These are phyloP conservation scores for Botrytis cinerea DNA, from an alignment of 2,329 filamentous ascomycete genomes.

Conservation along the genomic window DNA sequence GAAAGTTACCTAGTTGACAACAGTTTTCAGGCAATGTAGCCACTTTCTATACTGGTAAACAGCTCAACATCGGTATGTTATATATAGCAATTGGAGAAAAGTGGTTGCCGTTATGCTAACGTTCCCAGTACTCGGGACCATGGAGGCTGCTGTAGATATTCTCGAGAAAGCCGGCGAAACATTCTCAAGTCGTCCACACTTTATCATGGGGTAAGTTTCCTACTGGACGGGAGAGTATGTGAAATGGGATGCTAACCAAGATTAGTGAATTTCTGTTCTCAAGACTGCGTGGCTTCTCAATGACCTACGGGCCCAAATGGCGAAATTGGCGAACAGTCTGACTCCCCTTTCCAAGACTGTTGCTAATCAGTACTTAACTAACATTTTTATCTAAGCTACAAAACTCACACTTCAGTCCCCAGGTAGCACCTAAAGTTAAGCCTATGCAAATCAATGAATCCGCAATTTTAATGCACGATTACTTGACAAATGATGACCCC, in stretches of 20 bases:
- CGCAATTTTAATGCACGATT: neutral
- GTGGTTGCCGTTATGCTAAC: neutral
- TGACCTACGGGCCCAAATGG: constrained; percentile 6
- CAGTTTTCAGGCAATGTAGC: neutral
- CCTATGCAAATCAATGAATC: constrained; percentile 7
- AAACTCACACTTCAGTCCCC: constrained; percentile 1
- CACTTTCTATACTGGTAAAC: neutral
- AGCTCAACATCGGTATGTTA: neutral
- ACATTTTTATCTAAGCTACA: neutral
- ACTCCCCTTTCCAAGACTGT: neutral
- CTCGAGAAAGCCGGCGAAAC: constrained; percentile 3
- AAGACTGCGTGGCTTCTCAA: constrained; percentile 9
- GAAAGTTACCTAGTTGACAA: neutral
- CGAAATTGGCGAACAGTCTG: constrained; percentile 5
- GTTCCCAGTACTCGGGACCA: neutral
- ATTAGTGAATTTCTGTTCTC: neutral
- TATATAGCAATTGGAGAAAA: neutral
- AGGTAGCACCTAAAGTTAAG: neutral
- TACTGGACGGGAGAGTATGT: neutral
- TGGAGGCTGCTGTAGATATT: constrained; percentile 2
- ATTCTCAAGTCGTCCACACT: neutral
- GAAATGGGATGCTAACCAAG: neutral
- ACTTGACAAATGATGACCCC: neutral
- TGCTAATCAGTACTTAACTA: neutral
- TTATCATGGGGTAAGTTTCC: neutral